Base-by-base conservation (phyloP, 352 stramenopile species). In the Halophytophthora batemanensis region DNA sequence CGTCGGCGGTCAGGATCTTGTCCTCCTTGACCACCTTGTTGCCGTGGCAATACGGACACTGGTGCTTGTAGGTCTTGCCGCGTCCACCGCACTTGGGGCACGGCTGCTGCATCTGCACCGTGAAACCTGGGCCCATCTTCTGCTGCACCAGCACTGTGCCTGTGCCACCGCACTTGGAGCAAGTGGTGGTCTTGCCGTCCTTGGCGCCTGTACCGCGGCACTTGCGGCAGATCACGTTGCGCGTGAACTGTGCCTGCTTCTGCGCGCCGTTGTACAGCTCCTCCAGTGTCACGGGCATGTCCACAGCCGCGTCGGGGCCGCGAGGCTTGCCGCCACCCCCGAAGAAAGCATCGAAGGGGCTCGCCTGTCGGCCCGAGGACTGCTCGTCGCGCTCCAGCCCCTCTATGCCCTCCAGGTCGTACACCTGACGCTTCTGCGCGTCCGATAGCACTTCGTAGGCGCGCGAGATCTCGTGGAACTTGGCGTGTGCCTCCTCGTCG, bases 11-110 rank as follows among this genome's bases (percentile, higher is more conserved):
- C 7, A 95, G 64, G 17, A 81, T 61, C 64, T 92, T 95, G 57
- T 90, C 65, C 58, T 95, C 82, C 38, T 80, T 73, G 2, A 90
- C 79, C 12, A 93, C 78, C 58, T 93, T 93, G 62, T 89, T 59
- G 19, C 83, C 83, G 17, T 91, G 74, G 63, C 81, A 93, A 46
- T 86, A 78, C 10, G 95, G 97, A 54, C 96, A 96, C 34, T 97
- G 82, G n/a, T 94, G 77, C 39, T 97, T 96, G 56, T 98, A 99
- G n/a, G 85, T 87, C 45, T 93, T 93, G 66, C 97, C 98, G 8
- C 89, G 84, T 7, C 83, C 83, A 10, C 77, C 73, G 40, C 83
- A 93, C 56, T 88, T 90, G 14, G 83, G 78, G 38, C 83, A 93
- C 17, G 77, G 66, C 62, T 93, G 80, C 61, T 84, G 97, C 90